Percentiles rank a stretch among this genome's conserved stretches.
Conservation (phyloP, 176 grass and related monocot species). For the Hordeum marinum region DNA sequence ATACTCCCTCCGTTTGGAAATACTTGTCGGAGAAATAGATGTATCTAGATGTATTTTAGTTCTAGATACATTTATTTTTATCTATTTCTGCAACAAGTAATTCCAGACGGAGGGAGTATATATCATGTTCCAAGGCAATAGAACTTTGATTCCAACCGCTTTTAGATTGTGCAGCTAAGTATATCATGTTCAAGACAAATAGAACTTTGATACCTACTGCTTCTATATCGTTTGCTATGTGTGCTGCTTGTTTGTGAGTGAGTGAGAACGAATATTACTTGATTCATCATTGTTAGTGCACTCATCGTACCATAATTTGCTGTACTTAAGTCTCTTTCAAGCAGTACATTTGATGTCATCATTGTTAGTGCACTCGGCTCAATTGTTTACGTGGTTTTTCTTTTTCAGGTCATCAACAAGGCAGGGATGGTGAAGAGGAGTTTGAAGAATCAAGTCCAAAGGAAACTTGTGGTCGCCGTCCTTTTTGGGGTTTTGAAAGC, state of each 20-base stretch:
- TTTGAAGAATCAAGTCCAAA: conserved; percentile 5
- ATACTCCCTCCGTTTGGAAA: too few species aligned
- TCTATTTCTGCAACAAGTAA: too few species aligned
- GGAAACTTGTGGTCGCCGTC: not conserved
- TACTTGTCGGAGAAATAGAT: too few species aligned
- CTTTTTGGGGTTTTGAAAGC: conserved; percentile 40
- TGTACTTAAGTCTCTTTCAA: not conserved
- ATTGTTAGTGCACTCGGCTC: not conserved
- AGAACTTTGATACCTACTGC: not conserved
- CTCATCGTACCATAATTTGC: not conserved
- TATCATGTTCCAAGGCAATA: not conserved
- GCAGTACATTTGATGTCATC: not conserved
- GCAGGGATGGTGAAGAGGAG: conserved; percentile 55
- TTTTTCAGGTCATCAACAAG: conserved; percentile 53
- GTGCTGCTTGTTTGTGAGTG: not conserved
- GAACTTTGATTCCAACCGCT: not conserved
- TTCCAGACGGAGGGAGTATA: too few species aligned
- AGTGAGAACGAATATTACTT: not conserved
- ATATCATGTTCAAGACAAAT: not conserved
- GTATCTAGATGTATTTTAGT: too few species aligned
- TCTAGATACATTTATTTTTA: too few species aligned
- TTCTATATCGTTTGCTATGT: not conserved
- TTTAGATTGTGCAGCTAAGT: not conserved
- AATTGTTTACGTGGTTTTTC: not conserved
- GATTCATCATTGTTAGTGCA: not conserved